Evolutionary conservation across 345 rosid species (phyloP), one percentile per base, ranked within the genome.

Genomic region (Angophora floribunda): DNA sequence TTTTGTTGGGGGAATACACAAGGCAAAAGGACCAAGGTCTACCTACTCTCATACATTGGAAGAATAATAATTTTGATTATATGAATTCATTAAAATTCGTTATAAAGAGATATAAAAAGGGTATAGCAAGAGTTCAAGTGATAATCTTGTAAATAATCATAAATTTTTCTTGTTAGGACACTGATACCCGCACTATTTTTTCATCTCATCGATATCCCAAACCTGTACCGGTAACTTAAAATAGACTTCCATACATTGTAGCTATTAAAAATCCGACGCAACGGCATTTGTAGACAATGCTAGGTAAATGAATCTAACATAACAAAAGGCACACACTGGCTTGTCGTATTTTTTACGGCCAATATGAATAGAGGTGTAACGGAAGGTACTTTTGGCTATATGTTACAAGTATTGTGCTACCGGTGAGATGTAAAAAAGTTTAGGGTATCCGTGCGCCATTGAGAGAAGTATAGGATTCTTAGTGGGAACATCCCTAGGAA

Each of bases 241-340:
- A 30, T 14, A 7, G 21, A 65, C 4, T 65, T 14, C 14, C 65
- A 59, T 59, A 59, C 65, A n/a, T 63, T n/a, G 13, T 63, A 63
- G 36, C 75, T 17, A 0, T 14, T n/a, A n/a, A 13, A 63, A 63
- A n/a, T 63, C 2, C 1, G 0, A 63, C 4, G 2, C 0, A 7
- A 30, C 5, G 0, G 2, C 75, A n/a, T 13, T 63, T 1, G 0
- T 63, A 63, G 3, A n/a, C 19, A n/a, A 63, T 9, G 1, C 17
- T 13, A 14, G 19, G 41, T 9, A 7, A n/a, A 52, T 17, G 7
- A 16, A 52, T 52, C 53, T 52, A 0, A 52, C 19, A 16, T 14
- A 6, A 52, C 19, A 52, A 52, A 52, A n/a, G 15, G 7, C 5
- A 9, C 0, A 1, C 9, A 1, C 5, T 7, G 1, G 5, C 19